Conservation (phyloP, 306 rosid genomes). For the Acacia acuminata region DNA sequence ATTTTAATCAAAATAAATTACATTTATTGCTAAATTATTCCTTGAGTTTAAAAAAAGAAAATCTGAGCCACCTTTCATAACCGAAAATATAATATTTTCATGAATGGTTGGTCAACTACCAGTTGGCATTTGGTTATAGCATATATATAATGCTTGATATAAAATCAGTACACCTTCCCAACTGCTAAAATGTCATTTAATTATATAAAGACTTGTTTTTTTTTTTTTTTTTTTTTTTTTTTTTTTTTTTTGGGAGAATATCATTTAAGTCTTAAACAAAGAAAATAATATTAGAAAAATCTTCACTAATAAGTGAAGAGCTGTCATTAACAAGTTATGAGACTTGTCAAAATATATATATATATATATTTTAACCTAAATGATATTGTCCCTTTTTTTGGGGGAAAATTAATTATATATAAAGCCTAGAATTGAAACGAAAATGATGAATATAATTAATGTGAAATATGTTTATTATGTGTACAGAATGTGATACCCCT, state of each 20-base stretch:
- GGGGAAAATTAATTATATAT: no score
- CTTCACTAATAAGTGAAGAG: no score
- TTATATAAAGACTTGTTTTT: no score
- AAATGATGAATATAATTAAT: not conserved
- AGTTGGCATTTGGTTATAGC: no score
- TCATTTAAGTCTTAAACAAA: no score
- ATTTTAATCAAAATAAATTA: not conserved
- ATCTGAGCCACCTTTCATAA: not conserved
- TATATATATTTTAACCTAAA: no score
- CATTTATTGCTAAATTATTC: not conserved
- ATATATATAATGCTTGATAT: not conserved
- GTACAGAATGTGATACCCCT: slow-evolving; percentile 53
- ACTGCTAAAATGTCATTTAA: not conserved
- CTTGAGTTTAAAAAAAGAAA: not conserved
- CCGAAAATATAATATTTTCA: not conserved
- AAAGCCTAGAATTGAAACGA: not conserved
- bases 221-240: no score
- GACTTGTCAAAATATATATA: no score
- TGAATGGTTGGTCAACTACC: not conserved
- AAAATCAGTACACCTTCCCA: not conserved
- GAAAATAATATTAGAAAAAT: no score
- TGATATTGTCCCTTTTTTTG: no score
- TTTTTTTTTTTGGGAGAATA: no score
- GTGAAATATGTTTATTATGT: not conserved
- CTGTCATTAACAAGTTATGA: no score